These are phyloP conservation scores for Trifolium dubium DNA, from an alignment of 306 rosid species.

Conservation along the genomic window DNA sequence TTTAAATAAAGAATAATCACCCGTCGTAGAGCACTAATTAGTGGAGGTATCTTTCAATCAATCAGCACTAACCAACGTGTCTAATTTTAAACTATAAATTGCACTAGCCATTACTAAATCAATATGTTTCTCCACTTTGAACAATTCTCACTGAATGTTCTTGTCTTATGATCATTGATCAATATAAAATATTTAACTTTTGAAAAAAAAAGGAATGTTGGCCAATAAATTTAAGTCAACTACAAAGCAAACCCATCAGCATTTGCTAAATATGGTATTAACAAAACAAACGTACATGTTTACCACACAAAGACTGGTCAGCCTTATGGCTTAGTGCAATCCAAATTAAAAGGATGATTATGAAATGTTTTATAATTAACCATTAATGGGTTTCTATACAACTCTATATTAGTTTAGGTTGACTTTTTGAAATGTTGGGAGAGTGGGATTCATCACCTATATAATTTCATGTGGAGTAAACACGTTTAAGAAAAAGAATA, in stretches of 20 bases:
- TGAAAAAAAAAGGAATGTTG: background rate
- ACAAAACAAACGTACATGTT: conserved; percentile 5
- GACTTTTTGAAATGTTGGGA: conserved; percentile 12
- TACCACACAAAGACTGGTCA: background rate
- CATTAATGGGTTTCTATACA: conserved; percentile 5
- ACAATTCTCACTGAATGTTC: background rate
- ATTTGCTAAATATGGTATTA: conserved; percentile 21
- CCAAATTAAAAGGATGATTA: conserved; percentile 9
- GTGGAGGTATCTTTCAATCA: conserved; percentile 44
- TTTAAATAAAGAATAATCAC: conserved; percentile 37
- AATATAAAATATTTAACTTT: background rate
- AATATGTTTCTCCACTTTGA: conserved; percentile 30
- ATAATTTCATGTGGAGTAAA: conserved; percentile 8
- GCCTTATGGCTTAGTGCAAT: conserved; percentile 11
- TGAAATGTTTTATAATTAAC: conserved; percentile 14
- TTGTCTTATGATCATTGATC: background rate
- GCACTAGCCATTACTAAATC: conserved; percentile 39
- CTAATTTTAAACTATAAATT: conserved; percentile 10
- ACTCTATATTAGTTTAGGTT: background rate
- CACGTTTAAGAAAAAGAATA: background rate
- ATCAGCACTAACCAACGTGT: conserved; percentile 20
- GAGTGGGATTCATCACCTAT: background rate
- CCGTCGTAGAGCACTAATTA: conserved; percentile 27
- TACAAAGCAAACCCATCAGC: conserved; percentile 22
- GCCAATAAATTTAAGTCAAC: conserved; percentile 36